Percentiles rank a stretch among this genome's conserved stretches.
These are phyloP conservation scores for Fomitopsis schrenkii DNA, from an alignment of 1,284 basidiomycete species.

Conservation along the genomic window DNA sequence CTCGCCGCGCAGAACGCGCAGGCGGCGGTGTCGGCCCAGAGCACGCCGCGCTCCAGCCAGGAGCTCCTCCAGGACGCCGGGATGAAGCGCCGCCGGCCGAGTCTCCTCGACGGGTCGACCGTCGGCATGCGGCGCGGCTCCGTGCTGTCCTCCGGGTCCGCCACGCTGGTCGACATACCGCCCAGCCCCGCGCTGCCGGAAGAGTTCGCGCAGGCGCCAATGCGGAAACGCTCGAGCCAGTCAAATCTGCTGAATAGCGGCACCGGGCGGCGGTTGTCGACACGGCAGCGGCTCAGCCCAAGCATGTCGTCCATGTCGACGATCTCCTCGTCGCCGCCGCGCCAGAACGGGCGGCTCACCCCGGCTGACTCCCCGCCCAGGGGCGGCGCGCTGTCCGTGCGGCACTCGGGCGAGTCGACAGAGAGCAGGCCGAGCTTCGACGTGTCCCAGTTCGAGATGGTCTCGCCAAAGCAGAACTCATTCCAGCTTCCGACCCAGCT, in stretches of 20 bases:
- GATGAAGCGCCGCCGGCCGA: conserved; percentile 33
- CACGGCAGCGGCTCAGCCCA: conserved; percentile 24
- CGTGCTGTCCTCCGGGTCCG: conserved; percentile 17
- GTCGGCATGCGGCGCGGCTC: conserved; percentile 25
- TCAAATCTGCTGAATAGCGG: conserved; percentile 24
- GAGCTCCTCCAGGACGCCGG: conserved; percentile 23
- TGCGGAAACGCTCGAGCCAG: conserved; percentile 30
- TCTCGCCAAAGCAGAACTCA: conserved; percentile 21
- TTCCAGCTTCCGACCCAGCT: conserved; percentile 21
- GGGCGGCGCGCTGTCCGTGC: conserved; percentile 17
- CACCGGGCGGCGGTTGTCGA: conserved; percentile 11
- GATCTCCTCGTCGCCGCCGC: conserved; percentile 24
- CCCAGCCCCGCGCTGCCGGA: conserved; percentile 40
- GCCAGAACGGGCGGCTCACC: conserved; percentile 22
- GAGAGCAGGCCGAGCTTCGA: conserved; percentile 31
- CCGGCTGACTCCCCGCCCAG: conserved; percentile 28
- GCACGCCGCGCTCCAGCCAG: conserved; percentile 26
- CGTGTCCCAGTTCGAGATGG: conserved; percentile 33
- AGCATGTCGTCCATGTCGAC: conserved; percentile 24
- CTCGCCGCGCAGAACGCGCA: conserved; percentile 17
- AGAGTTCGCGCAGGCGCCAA: conserved; percentile 25
- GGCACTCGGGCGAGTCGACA: conserved; percentile 30
- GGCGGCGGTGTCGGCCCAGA: conserved; percentile 21
- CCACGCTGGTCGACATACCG: conserved; percentile 32
- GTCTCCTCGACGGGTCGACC: conserved; percentile 31